These are phyloP conservation scores for Pilaira anomala DNA, from an alignment of 192 early-diverging fungal genomes.

Conservation along the genomic window DNA sequence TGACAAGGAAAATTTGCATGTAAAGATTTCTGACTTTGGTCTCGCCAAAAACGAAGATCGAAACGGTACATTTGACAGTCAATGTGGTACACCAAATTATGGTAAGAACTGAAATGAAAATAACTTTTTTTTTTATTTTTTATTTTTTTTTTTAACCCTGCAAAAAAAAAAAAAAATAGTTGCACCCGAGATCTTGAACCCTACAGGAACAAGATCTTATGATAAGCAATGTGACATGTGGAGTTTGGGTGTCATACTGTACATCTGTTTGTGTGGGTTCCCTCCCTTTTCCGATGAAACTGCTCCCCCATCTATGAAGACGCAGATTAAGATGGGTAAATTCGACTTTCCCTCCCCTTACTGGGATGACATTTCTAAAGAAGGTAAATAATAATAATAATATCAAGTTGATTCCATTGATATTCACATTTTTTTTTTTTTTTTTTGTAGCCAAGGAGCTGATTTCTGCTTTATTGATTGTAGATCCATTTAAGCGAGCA, in stretches of 20 bases:
- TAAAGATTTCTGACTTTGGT: constrained; percentile 95
- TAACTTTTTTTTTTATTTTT: not conserved
- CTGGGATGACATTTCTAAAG: constrained; percentile 74
- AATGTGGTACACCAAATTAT: constrained; percentile 89
- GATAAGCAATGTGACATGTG: constrained; percentile 69
- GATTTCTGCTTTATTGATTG: constrained; percentile 50
- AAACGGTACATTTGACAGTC: constrained; percentile 36
- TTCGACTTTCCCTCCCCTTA: constrained; percentile 76
- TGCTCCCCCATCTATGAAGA: not conserved
- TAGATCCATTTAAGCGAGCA: constrained; percentile 51
- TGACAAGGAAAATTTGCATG: constrained; percentile 43
- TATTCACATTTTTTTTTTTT: not conserved
- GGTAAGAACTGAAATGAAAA: constrained; percentile 27
- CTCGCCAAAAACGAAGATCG: constrained; percentile 60
- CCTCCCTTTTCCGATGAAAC: constrained; percentile 66
- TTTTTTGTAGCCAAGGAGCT: constrained; percentile 50
- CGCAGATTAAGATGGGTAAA: constrained; percentile 47
- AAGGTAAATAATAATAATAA: constrained; percentile 27
- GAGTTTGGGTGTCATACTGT: constrained; percentile 93
- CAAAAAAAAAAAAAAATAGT: constrained; percentile 1
- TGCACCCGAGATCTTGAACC: constrained; percentile 11
- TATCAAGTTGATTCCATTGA: not conserved
- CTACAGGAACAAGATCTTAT: not conserved
- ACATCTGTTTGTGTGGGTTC: constrained; percentile 88
- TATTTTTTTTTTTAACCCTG: not conserved